Conservation (phyloP, 108 stramenopile genomes). For the Discostella stelligeroides region DNA sequence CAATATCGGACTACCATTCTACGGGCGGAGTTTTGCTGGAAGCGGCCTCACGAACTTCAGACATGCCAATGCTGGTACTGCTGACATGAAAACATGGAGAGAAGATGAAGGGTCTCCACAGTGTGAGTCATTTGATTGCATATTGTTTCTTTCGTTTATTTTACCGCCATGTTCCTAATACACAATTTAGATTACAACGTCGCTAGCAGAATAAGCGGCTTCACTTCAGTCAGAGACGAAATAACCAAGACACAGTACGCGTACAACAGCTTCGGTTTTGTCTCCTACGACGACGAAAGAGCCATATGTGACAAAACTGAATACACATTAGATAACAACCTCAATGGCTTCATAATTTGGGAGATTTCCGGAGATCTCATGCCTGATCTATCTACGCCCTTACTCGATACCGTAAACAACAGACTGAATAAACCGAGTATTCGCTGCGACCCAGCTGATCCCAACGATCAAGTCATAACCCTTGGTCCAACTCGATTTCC, state of each 20-base stretch:
- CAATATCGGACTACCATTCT: slow-evolving; percentile 32
- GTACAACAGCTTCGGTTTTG: slow-evolving; percentile 17
- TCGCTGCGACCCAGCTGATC: slow-evolving; percentile 7
- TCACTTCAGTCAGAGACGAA: slow-evolving; percentile 30
- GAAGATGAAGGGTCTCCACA: slow-evolving; percentile 23
- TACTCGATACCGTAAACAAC: slow-evolving; percentile 36
- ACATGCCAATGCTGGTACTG: not conserved
- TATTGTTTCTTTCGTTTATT: too few relatives aligned
- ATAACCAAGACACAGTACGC: slow-evolving; percentile 25
- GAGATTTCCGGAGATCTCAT: slow-evolving; percentile 37
- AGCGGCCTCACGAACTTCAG: not conserved
- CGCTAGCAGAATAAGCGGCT: slow-evolving; percentile 10
- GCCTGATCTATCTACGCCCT: slow-evolving; percentile 37
- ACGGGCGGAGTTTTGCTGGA: slow-evolving; percentile 24
- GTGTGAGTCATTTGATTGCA: too few relatives aligned
- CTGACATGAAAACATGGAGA: slow-evolving; percentile 14
- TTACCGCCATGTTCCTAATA: too few relatives aligned
- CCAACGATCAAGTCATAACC: too few relatives aligned
- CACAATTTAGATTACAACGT: slow-evolving; percentile 16
- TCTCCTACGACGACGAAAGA: slow-evolving; percentile 32
- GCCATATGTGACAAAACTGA: slow-evolving; percentile 21
- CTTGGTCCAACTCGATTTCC: too few relatives aligned
- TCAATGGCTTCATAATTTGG: slow-evolving; percentile 31
- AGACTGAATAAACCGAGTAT: slow-evolving; percentile 21
- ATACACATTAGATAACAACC: slow-evolving; percentile 12